Evolutionary conservation across 2,329 filamentous ascomycete genomes (phyloP).

Genomic region (Aspergillus brunneoviolaceus): DNA sequence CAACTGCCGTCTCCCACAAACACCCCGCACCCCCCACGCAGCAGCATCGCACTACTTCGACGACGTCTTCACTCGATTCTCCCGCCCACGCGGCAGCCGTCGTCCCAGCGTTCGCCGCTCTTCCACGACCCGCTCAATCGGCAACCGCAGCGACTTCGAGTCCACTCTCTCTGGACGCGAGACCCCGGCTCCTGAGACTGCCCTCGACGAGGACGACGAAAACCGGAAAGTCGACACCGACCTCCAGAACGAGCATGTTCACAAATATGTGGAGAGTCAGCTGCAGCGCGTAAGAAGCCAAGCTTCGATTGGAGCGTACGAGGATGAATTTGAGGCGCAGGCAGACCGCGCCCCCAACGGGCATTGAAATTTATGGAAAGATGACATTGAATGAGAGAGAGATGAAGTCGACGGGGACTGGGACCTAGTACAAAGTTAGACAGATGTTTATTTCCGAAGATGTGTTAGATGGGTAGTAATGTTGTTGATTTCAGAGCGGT

Average conservation of each 20-base stretch:
- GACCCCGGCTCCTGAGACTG: slow-evolving; percentile 31
- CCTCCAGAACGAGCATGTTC: slow-evolving; percentile 67
- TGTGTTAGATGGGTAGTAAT: too few relatives aligned
- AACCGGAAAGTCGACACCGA: slow-evolving; percentile 45
- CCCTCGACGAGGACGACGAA: slow-evolving; percentile 33
- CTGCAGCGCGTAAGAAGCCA: slow-evolving; percentile 69
- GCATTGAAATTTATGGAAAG: slow-evolving; percentile 12
- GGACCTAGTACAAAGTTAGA: slow-evolving; percentile 1
- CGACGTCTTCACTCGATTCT: slow-evolving; percentile 69
- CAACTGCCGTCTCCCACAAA: slow-evolving; percentile 87
- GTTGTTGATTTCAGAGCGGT: too few relatives aligned
- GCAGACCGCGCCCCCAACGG: slow-evolving; percentile 45
- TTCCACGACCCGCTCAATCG: slow-evolving; percentile 80
- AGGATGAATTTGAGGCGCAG: slow-evolving; percentile 64
- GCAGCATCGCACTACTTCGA: slow-evolving; percentile 95
- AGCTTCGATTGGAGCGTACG: slow-evolving; percentile 50
- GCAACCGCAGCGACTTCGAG: slow-evolving; percentile 76
- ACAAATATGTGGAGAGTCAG: slow-evolving; percentile 79
- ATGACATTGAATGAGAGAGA: slow-evolving; percentile 11
- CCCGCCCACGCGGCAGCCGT: slow-evolving; percentile 42
- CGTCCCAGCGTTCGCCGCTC: slow-evolving; percentile 68
- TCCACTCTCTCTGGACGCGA: slow-evolving; percentile 39
- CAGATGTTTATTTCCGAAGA: too few relatives aligned
- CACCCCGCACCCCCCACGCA: slow-evolving; percentile 79
- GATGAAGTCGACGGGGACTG: background rate